Evolutionary conservation across 2,329 filamentous ascomycete species (phyloP).

Genomic region (Leptodontidium sp.): DNA sequence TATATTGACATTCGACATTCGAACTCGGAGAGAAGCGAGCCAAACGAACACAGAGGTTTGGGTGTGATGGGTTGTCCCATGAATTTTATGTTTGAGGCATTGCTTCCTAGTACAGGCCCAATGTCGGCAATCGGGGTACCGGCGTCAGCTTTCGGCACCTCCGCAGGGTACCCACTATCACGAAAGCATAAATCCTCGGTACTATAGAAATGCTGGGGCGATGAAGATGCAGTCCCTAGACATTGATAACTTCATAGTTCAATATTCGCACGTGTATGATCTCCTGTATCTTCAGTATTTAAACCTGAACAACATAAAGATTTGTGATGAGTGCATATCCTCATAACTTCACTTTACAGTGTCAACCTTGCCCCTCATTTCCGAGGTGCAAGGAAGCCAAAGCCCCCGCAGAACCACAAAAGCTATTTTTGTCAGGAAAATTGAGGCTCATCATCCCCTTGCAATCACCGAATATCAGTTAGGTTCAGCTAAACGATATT

Average conservation of each 20-base stretch:
- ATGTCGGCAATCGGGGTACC: too few relatives aligned
- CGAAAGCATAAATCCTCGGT: background rate
- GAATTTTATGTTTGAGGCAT: background rate
- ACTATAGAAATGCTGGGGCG: background rate
- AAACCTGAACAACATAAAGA: too few relatives aligned
- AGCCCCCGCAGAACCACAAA: background rate
- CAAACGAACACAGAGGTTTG: too few relatives aligned
- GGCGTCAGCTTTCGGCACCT: background rate
- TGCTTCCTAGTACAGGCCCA: background rate
- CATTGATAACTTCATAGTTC: too few relatives aligned
- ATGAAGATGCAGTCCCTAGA: too few relatives aligned
- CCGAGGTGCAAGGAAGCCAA: background rate
- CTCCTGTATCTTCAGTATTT: too few relatives aligned
- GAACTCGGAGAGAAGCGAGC: too few relatives aligned
- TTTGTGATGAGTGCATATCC: too few relatives aligned
- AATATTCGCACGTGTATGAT: too few relatives aligned
- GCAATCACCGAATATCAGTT: background rate
- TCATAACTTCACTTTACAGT: too few relatives aligned
- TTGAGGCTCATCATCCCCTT: background rate
- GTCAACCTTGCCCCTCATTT: too few relatives aligned
- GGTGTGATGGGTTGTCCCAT: background rate
- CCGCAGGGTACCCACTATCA: background rate
- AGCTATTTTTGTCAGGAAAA: background rate
- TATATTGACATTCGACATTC: background rate
- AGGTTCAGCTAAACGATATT: background rate